Evolutionary conservation across 1,139 yeast genomes (phyloP).

Genomic region (Yamadazyma blattariae): DNA sequence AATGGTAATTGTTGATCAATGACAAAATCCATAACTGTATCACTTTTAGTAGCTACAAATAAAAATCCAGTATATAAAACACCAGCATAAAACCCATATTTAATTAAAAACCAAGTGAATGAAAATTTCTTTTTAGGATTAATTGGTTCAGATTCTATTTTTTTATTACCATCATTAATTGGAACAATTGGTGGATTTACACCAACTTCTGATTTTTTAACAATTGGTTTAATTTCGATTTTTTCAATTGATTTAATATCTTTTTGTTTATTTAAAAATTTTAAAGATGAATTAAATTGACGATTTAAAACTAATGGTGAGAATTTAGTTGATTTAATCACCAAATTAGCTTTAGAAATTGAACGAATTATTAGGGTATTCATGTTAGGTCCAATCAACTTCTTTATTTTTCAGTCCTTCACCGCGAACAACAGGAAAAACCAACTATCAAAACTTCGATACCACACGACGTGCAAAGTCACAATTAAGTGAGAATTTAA

Average conservation of each 20-base stretch:
- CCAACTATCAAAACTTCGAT: background rate
- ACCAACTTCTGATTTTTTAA: too few species aligned
- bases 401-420: conserved; percentile 1
- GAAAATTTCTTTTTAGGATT: conserved; percentile 27
- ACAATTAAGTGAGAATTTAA: background rate
- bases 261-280: too few species aligned
- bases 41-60: conserved; percentile 45
- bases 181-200: too few species aligned
- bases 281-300: too few species aligned
- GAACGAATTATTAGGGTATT: conserved; percentile 4
- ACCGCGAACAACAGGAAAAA: background rate
- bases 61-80: conserved; percentile 39
- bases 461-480: background rate
- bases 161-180: background rate
- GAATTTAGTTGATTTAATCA: too few species aligned
- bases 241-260: background rate
- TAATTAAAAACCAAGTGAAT: conserved; percentile 30
- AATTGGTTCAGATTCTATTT: conserved; percentile 3
- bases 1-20: conserved; percentile 46
- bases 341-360: background rate
- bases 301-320: too few species aligned
- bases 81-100: conserved; percentile 27
- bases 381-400: conserved; percentile 5
- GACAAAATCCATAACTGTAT: conserved; percentile 45
- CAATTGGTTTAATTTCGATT: background rate